Base-by-base conservation (phyloP, 1,284 basidiomycete species). In the Trametes polyzona region DNA sequence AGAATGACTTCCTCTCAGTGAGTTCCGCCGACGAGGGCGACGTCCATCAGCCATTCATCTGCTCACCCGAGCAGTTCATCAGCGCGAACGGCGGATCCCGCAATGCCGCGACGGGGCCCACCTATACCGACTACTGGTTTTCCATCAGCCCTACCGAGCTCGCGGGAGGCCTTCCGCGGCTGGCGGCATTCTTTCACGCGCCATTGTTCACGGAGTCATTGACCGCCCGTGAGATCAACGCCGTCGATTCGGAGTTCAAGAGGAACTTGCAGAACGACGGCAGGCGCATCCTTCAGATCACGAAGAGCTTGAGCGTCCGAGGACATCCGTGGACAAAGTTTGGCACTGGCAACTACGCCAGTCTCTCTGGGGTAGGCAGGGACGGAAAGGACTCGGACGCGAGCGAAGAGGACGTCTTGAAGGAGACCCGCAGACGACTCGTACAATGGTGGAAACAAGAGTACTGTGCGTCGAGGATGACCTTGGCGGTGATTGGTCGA, bases 241-340 rank as follows among this genome's bases (percentile, higher is more conserved):
- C 87, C 7, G 87, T 90, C 27, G 83, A 89, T 66, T 84, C 83
- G 29, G 87, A 90, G 69, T 83, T 87, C 76, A 85, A 84, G 73
- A 86, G 88, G 72, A 89, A 89, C 68, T 66, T 85, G 17, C 86
- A 87, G 73, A 78, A 75, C 48, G 87, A 88, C 71, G 72, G 75
- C 58, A 83, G 86, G 78, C 77, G 87, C 7, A 72, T 83, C 43
- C 82, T 82, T 69, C 87, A 89, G 71, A 76, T 90, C 29, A 80
- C 81, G 64, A 89, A 88, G 74, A 73, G 72, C 21, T 73, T 87
- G 19, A 79, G 59, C 43, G 69, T 73, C 24, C 73, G 74, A 0
- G 76, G 77, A 1, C 86, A 88, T 66, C 78, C 80, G 2, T 89
- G 82, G 73, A 75, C 76, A 60, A 83, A 87, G 65, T 90, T 90